These are phyloP conservation scores for Lunasporangiospora selenospora DNA, from an alignment of 192 early-diverging fungal genomes.

Conservation along the genomic window DNA sequence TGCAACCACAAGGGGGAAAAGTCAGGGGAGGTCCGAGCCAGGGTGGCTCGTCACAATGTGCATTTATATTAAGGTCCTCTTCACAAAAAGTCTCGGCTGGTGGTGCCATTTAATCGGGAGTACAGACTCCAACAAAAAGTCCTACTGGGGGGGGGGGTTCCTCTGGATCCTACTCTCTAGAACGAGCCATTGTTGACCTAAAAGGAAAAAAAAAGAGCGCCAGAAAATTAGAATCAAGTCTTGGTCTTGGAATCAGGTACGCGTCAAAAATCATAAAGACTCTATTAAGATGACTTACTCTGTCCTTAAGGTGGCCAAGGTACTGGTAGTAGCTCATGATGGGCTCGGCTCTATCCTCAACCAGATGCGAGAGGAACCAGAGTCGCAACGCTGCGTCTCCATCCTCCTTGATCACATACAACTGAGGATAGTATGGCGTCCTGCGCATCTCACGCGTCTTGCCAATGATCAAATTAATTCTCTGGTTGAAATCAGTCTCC, in stretches of 20 bases:
- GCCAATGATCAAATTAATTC: constrained; percentile 78
- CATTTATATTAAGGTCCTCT: too few relatives aligned
- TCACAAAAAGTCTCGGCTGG: too few relatives aligned
- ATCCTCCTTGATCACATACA: constrained; percentile 93
- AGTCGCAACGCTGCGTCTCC: constrained; percentile 82
- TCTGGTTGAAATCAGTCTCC: constrained; percentile 76
- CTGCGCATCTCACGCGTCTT: constrained; percentile 74
- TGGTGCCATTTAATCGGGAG: too few relatives aligned
- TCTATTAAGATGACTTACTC: constrained; percentile 50
- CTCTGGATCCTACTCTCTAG: too few relatives aligned
- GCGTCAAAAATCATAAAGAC: too few relatives aligned
- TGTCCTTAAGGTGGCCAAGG: constrained; percentile 76
- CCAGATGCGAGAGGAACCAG: constrained; percentile 86
- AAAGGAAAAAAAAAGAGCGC: not conserved
- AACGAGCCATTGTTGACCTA: constrained; percentile 22
- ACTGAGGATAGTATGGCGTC: constrained; percentile 71
- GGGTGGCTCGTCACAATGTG: too few relatives aligned
- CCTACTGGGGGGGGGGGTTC: too few relatives aligned
- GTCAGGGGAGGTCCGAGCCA: too few relatives aligned
- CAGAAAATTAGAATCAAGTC: too few relatives aligned
- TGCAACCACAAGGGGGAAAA: too few relatives aligned
- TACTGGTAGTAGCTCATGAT: constrained; percentile 82
- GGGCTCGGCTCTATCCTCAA: constrained; percentile 91
- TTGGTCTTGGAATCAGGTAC: too few relatives aligned
- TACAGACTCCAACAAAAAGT: too few relatives aligned